These are phyloP conservation scores for Salvia splendens DNA, from an alignment of 257 asterid species.

Conservation along the genomic window DNA sequence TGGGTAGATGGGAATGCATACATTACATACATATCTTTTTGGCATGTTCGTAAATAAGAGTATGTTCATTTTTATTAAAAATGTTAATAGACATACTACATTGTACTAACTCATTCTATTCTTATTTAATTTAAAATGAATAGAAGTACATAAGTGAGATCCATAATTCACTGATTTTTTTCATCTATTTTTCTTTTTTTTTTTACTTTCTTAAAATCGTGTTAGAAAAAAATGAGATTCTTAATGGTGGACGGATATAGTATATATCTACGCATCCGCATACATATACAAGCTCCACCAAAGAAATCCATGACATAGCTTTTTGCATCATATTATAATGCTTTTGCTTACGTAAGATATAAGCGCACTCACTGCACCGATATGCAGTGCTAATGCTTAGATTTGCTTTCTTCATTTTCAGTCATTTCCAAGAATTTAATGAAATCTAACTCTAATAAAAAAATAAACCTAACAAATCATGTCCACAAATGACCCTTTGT, in stretches of 20 bases:
- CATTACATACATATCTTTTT: not conserved
- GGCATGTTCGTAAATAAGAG: too few relatives aligned
- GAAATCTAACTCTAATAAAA: not conserved
- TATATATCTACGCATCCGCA: too few relatives aligned
- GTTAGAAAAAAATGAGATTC: too few relatives aligned
- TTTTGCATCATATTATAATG: not conserved
- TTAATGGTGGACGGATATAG: too few relatives aligned
- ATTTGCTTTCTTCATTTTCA: not conserved
- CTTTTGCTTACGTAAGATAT: conserved; percentile 10
- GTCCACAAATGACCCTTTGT: not conserved
- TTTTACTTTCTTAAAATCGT: too few relatives aligned
- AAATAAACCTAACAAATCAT: not conserved
- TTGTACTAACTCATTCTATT: too few relatives aligned
- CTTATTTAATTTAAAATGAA: too few relatives aligned
- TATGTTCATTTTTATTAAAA: too few relatives aligned
- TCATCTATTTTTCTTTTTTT: too few relatives aligned
- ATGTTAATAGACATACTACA: too few relatives aligned
- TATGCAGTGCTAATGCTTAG: not conserved
- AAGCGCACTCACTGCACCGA: conserved; percentile 7
- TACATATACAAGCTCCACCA: conserved; percentile 34
- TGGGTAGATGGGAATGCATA: conserved; percentile 32
- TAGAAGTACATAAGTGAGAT: too few relatives aligned
- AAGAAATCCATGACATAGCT: conserved; percentile 27
- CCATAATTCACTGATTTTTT: too few relatives aligned
- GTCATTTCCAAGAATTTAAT: not conserved